These are phyloP conservation scores for Leishmania guyanensis DNA, from an alignment of 208 protist genomes.

Conservation along the genomic window DNA sequence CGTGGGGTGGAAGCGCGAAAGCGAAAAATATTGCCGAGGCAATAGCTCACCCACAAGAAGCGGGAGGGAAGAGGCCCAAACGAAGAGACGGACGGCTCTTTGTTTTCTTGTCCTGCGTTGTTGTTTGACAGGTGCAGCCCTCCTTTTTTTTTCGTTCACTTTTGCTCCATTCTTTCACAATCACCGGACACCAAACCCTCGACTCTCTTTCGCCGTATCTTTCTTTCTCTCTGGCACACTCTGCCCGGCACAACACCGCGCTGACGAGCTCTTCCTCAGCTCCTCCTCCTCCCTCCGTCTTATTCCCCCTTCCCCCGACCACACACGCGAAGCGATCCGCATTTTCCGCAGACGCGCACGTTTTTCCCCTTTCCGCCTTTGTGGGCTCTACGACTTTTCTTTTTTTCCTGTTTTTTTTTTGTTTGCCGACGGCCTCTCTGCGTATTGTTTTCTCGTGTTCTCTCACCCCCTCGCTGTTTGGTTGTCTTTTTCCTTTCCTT, in stretches of 20 bases:
- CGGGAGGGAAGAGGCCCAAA: neutral
- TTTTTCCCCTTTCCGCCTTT: neutral
- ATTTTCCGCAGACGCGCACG: neutral
- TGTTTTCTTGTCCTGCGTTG: neutral
- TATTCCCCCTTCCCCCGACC: too few species aligned
- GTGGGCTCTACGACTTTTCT: too few species aligned
- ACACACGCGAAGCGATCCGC: neutral
- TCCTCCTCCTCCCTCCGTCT: too few species aligned
- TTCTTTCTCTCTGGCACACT: neutral
- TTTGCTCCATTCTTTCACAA: too few species aligned
- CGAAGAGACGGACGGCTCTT: neutral
- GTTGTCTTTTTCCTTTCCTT: neutral
- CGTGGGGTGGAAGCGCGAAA: neutral
- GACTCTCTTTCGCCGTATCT: neutral
- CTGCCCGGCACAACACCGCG: neutral
- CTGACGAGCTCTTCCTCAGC: neutral
- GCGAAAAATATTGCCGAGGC: neutral
- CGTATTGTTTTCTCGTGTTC: neutral
- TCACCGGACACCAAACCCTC: too few species aligned
- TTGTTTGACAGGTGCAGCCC: neutral
- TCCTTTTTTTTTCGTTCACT: neutral
- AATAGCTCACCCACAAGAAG: neutral
- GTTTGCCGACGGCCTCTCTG: neutral
- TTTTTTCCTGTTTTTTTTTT: neutral
- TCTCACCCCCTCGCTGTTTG: neutral